A percentile compares a stretch with the other conserved stretches of the same genome.
These are phyloP conservation scores for Zoysia pacifica DNA, from an alignment of 176 grass and related monocot species.

Conservation along the genomic window DNA sequence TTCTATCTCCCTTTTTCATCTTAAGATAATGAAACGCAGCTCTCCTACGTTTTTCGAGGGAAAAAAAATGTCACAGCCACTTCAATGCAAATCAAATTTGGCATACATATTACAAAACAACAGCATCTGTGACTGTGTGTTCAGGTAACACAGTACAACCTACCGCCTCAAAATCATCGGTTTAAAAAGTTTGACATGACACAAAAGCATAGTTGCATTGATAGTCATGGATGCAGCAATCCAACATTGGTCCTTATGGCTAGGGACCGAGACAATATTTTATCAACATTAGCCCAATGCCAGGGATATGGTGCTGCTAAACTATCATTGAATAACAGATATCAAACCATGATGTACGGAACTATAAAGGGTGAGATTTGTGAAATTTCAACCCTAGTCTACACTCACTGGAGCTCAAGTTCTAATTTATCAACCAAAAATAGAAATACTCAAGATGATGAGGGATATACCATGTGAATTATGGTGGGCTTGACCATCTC, in stretches of 20 bases:
- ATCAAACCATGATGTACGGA: neutral
- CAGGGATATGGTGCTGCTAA: neutral
- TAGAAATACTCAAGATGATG: neutral
- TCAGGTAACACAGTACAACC: neutral
- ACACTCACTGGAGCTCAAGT: neutral
- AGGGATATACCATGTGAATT: conserved; percentile 70
- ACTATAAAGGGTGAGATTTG: neutral
- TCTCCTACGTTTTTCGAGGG: too few species aligned
- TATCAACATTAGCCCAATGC: neutral
- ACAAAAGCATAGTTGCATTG: neutral
- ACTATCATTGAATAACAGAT: neutral
- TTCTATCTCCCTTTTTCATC: too few species aligned
- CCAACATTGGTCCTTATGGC: neutral
- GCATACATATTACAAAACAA: neutral
- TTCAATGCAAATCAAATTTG: conserved; percentile 18
- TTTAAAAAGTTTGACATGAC: neutral
- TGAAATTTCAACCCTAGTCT: conserved; percentile 19
- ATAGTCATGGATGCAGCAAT: conserved; percentile 6
- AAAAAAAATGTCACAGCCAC: neutral
- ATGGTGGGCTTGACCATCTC: conserved; percentile 41
- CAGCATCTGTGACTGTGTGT: neutral
- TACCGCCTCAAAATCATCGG: neutral
- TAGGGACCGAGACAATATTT: neutral
- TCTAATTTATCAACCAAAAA: conserved; percentile 25
- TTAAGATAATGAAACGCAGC: too few species aligned